Base-by-base conservation (phyloP, 2,329 filamentous ascomycete species). In the Trichoderma cornu-damae region DNA sequence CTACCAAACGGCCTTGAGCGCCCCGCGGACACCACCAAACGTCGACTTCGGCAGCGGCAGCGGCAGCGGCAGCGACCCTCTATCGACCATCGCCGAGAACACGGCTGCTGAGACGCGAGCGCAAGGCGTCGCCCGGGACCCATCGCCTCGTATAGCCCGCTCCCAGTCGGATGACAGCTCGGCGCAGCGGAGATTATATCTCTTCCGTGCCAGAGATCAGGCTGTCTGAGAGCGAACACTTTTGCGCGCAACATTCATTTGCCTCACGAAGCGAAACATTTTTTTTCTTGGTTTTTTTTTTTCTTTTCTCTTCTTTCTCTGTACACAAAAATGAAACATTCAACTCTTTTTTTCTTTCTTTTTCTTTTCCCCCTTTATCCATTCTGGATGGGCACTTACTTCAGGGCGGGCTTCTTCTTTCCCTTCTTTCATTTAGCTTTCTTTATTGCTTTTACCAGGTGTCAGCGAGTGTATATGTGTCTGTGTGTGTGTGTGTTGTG, bases 1-100 rank as follows among this genome's bases (percentile, higher is more conserved):
- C 66, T 91, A 91, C 66, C 73, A 79, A 57, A 80, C 85, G 2
- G 85, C 82, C 1, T 72, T 81, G 42, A 82, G 77, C 63, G 76
- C 76, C 26, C 81, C 83, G 5, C 68, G 69, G 18, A 78, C 79
- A 11, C 77, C 79, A 1, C 74, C 74, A 1, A 70, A 71, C 18
- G 66, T 63, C 3, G 72, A 76, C 4, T 49, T 61, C 14, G 57
- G 60, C 26, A 34, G 59, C 11, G 68, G 71, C 30, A 37, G 59
- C 14, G 57, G 60, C 26, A 34, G 59, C 11, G 68, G 71, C 30
- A 37, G 59, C 12, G 68, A 72, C 35, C 62, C 66, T 5, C 56
- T 74, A 20, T 60, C 67, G 8, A 65, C 71, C 20, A 70, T 74
- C 9, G 65, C 67, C 0, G 72, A 73, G 59, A 65, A 68, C 28